Percentiles rank a stretch among this genome's conserved stretches.
Evolutionary conservation across 2,329 filamentous ascomycete species (phyloP).

Genomic region (Trichoderma asperellum): DNA sequence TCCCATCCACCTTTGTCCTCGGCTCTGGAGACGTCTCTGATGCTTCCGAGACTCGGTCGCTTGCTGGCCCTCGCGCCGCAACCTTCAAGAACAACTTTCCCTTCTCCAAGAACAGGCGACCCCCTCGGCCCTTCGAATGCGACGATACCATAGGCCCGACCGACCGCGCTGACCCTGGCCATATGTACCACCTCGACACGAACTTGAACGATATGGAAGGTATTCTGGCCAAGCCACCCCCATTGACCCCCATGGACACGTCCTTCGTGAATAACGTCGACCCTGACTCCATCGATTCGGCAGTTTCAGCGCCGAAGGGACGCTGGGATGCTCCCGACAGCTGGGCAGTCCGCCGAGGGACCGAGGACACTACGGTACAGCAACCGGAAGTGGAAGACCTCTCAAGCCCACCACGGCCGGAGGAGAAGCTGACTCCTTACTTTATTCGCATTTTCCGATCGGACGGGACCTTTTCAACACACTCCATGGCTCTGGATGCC

Average conservation of each 20-base stretch:
- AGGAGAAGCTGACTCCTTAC: slow-evolving; percentile 77
- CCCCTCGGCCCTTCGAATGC: slow-evolving; percentile 54
- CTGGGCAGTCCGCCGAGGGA: slow-evolving; percentile 83
- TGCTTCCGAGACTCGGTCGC: slow-evolving; percentile 38
- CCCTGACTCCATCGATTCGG: slow-evolving; percentile 46
- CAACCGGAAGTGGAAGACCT: slow-evolving; percentile 68
- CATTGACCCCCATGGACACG: slow-evolving; percentile 71
- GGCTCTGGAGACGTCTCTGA: slow-evolving; percentile 39
- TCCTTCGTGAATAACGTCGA: slow-evolving; percentile 53
- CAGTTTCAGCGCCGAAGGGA: slow-evolving; percentile 50
- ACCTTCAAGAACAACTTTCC: slow-evolving; percentile 67
- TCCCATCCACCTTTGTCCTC: slow-evolving; percentile 39
- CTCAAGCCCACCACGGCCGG: slow-evolving; percentile 67
- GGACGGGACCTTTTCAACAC: slow-evolving; percentile 91
- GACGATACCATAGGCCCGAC: slow-evolving; percentile 65
- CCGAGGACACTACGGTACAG: slow-evolving; percentile 65
- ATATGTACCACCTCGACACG: slow-evolving; percentile 79
- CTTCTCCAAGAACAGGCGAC: slow-evolving; percentile 61
- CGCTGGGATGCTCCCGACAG: slow-evolving; percentile 95
- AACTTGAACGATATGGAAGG: slow-evolving; percentile 90
- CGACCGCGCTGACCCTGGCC: slow-evolving; percentile 62
- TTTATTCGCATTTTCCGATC: slow-evolving; percentile 95
- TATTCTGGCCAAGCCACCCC: slow-evolving; percentile 73
- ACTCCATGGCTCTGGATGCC: slow-evolving; percentile 81
- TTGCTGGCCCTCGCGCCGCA: slow-evolving; percentile 44